phyloP scores from a whole-genome alignment of 192 early-diverging fungal genomes.

The Coemansia sp. region DNA sequence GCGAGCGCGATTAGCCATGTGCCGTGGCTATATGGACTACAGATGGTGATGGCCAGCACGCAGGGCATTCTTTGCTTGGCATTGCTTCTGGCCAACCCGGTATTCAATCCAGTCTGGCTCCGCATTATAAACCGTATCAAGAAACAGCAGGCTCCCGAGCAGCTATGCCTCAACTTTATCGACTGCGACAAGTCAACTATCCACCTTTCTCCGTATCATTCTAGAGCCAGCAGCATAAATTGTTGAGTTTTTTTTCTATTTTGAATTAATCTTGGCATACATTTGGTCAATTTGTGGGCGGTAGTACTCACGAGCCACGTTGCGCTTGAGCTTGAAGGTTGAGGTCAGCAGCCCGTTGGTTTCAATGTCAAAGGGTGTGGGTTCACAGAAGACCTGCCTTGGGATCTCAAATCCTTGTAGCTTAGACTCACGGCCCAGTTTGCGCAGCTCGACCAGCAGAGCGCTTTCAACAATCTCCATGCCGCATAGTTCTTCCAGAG shows the following conservation, averaged over 20 bases:
- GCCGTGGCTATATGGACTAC: slow-evolving; percentile 23
- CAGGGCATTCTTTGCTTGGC: slow-evolving; percentile 20
- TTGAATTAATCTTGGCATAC: slow-evolving; percentile 46
- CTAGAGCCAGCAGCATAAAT: slow-evolving; percentile 16
- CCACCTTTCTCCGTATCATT: slow-evolving; percentile 41
- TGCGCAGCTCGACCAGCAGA: slow-evolving; percentile 59
- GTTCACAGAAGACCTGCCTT: slow-evolving; percentile 62
- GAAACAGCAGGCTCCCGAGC: background rate
- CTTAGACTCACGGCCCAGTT: slow-evolving; percentile 62
- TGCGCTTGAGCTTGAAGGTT: slow-evolving; percentile 88
- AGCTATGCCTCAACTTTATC: slow-evolving; percentile 24
- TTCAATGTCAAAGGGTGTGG: slow-evolving; percentile 73
- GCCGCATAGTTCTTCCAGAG: slow-evolving; percentile 54
- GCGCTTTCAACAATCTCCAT: slow-evolving; percentile 55
- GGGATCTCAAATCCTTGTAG: slow-evolving; percentile 88
- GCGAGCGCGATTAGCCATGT: slow-evolving; percentile 3
- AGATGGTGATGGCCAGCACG: slow-evolving; percentile 7
- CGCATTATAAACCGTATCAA: no score
- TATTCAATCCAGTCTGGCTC: slow-evolving; percentile 13
- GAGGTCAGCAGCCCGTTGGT: slow-evolving; percentile 79
- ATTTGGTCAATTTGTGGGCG: slow-evolving; percentile 57
- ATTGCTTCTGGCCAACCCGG: slow-evolving; percentile 17
- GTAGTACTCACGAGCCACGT: slow-evolving; percentile 65
- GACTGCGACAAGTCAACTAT: slow-evolving; percentile 33
- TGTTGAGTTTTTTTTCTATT: background rate